Percentiles rank a stretch among this genome's conserved stretches.
phyloP scores from a whole-genome alignment of 306 rosid genomes.

The Trifolium repens region DNA sequence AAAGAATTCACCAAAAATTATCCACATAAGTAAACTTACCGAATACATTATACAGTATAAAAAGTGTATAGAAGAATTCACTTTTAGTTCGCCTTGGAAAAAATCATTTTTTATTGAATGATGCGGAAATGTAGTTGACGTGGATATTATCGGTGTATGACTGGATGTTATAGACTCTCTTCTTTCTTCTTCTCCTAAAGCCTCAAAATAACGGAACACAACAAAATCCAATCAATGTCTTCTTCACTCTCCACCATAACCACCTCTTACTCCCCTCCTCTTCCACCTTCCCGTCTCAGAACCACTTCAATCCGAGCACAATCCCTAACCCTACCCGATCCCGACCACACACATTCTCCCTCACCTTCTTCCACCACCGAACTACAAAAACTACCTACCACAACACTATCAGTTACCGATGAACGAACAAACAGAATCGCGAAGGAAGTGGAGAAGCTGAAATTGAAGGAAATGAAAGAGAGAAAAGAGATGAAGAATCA shows the following conservation, averaged over 20 bases:
- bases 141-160: neutral
- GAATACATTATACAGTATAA: too few relatives aligned
- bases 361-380: constrained; percentile 15
- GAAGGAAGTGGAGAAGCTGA: constrained; percentile 53
- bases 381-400: constrained; percentile 20
- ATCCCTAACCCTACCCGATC: constrained; percentile 7
- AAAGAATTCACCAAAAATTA: too few relatives aligned
- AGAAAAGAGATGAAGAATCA: constrained; percentile 71
- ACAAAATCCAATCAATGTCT: constrained; percentile 51
- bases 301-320: neutral
- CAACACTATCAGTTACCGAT: constrained; percentile 34
- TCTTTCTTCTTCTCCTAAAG: neutral
- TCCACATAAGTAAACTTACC: too few relatives aligned
- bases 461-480: constrained; percentile 59
- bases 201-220: neutral
- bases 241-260: constrained; percentile 47
- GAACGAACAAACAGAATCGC: constrained; percentile 44
- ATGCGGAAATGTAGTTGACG: too few relatives aligned
- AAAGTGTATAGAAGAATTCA: too few relatives aligned
- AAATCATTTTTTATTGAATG: too few relatives aligned
- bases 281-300: constrained; percentile 34
- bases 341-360: neutral
- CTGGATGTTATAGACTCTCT: neutral
- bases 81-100: too few relatives aligned
- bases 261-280: constrained; percentile 32